These are phyloP conservation scores for Hymenoscyphus fraxineus DNA, from an alignment of 2,329 filamentous ascomycete genomes.

Conservation along the genomic window DNA sequence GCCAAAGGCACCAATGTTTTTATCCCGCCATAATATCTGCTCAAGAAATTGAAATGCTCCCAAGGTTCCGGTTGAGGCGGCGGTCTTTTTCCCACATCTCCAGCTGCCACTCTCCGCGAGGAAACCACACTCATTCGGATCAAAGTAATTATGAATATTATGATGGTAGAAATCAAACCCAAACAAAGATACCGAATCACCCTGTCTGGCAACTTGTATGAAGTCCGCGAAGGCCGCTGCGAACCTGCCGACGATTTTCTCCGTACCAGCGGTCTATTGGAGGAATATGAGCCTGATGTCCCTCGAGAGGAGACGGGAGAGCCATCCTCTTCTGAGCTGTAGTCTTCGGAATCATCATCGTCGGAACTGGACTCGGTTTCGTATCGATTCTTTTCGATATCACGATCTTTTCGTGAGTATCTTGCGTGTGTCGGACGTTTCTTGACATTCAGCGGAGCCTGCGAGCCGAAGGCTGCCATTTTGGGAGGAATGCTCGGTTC, in stretches of 20 bases:
- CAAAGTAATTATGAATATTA: constrained; percentile 74
- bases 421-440: constrained; percentile 30
- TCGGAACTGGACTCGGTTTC: constrained; percentile 42
- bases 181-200: constrained; percentile 77
- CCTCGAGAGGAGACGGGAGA: constrained; percentile 31
- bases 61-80: constrained; percentile 64
- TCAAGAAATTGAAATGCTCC: constrained; percentile 82
- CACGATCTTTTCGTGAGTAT: constrained; percentile 22
- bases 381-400: constrained; percentile 32
- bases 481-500: constrained; percentile 13
- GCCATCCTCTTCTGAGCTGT: constrained; percentile 31
- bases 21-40: constrained; percentile 86
- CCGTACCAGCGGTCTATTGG: constrained; percentile 31
- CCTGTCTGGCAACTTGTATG: constrained; percentile 56
- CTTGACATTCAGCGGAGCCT: constrained; percentile 40
- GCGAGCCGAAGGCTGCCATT: constrained; percentile 48
- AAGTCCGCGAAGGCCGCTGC: constrained; percentile 13
- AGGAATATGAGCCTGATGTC: constrained; percentile 31
- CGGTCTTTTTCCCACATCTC: constrained; percentile 55
- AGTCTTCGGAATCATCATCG: constrained; percentile 40
- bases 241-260: constrained; percentile 23
- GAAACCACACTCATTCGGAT: constrained; percentile 70
- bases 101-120: constrained; percentile 56
- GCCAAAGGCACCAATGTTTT: constrained; percentile 61
- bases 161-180: constrained; percentile 61